Conservation (phyloP, 192 early-diverging fungal species). For the Coemansia sp. region DNA sequence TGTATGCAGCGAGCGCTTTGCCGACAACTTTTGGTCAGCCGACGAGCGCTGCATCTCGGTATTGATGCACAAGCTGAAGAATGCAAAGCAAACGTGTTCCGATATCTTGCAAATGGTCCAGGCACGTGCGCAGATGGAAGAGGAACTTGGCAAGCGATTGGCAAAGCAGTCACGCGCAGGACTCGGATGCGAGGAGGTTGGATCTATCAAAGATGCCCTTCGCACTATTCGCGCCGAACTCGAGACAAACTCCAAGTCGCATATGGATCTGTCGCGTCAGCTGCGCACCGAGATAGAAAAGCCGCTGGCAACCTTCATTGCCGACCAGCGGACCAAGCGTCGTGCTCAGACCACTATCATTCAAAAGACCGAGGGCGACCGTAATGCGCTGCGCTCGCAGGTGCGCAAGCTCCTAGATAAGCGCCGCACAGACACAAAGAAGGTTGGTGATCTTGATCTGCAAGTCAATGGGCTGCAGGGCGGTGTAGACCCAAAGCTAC, state of each 20-base stretch:
- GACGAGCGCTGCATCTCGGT: constrained; percentile 72
- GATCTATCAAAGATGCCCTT: constrained; percentile 61
- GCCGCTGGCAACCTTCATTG: constrained; percentile 62
- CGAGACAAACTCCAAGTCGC: constrained; percentile 63
- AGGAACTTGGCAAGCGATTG: constrained; percentile 70
- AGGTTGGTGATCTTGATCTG: constrained; percentile 52
- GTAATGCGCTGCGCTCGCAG: constrained; percentile 45
- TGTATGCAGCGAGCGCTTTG: constrained; percentile 37
- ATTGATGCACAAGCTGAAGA: constrained; percentile 65
- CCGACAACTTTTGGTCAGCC: constrained; percentile 48
- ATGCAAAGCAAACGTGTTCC: constrained; percentile 67
- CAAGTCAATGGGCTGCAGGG: constrained; percentile 47
- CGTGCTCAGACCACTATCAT: constrained; percentile 54
- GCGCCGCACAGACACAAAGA: constrained; percentile 57
- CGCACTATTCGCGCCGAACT: constrained; percentile 62
- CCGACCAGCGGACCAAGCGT: constrained; percentile 65
- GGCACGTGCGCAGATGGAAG: constrained; percentile 63
- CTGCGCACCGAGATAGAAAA: constrained; percentile 63
- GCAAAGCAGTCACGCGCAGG: constrained; percentile 60
- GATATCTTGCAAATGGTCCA: constrained; percentile 66
- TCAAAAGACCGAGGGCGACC: constrained; percentile 54
- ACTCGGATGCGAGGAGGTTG: constrained; percentile 69
- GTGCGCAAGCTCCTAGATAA: constrained; percentile 59
- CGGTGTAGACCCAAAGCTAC: constrained; percentile 42
- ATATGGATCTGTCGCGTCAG: constrained; percentile 65